Conservation (phyloP, 129 eudicot genomes). For the Pseudognaphalium luteoalbum region DNA sequence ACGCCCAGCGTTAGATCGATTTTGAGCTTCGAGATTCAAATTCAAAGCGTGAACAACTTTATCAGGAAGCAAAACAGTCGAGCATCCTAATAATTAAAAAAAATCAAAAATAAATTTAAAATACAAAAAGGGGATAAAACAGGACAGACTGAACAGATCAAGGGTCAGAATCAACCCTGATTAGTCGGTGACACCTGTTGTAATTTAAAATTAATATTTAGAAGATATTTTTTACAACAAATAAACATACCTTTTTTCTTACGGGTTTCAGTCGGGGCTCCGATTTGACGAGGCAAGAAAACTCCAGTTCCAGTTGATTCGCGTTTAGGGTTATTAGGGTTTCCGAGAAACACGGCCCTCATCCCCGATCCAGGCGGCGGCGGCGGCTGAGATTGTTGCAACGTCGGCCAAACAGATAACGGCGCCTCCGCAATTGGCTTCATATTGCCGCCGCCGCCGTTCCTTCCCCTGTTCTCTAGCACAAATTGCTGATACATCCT, state of each 20-base stretch:
- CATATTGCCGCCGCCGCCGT: conserved; percentile 11
- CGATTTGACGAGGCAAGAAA: conserved; percentile 70
- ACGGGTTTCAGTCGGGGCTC: conserved; percentile 52
- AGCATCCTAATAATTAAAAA: conserved; percentile 36
- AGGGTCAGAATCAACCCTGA: conserved; percentile 22
- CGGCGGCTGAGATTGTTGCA: conserved; percentile 49
- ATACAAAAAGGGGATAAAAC: conserved; percentile 12
- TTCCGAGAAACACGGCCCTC: conserved; percentile 68
- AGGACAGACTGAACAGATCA: conserved; percentile 12
- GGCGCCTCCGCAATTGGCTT: conserved; percentile 24
- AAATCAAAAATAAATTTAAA: background rate
- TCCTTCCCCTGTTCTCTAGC: conserved; percentile 36
- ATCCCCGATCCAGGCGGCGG: conserved; percentile 56
- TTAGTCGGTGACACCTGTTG: background rate
- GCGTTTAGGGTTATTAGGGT: conserved; percentile 43
- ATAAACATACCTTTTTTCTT: conserved; percentile 55
- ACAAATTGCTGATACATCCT: conserved; percentile 25
- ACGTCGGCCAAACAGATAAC: conserved; percentile 61
- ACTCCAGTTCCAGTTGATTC: conserved; percentile 89
- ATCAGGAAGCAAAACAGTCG: conserved; percentile 63
- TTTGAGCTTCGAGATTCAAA: conserved; percentile 51
- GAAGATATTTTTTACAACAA: no score
- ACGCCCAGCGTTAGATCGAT: conserved; percentile 17
- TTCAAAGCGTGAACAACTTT: conserved; percentile 73
- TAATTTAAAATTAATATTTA: background rate